Base-by-base conservation (phyloP, 108 stramenopile species). In the Fistulifera solaris region DNA sequence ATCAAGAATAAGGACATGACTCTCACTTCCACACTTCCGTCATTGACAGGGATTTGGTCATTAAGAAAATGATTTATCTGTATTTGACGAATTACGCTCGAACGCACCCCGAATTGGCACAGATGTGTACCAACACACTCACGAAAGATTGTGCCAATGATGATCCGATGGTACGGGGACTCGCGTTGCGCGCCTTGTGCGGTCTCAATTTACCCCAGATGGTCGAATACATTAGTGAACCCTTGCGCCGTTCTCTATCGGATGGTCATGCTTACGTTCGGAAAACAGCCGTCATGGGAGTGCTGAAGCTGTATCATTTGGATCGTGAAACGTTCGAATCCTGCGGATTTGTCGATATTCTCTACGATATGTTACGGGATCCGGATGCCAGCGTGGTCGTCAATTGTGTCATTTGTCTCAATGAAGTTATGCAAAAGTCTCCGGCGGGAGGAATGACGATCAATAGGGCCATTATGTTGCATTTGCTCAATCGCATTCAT, bases 31-130 rank as follows among this genome's bases (percentile, higher is more conserved):
- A 19, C 44, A 21, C 44, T 45, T 45, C 21, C 44, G 16, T 45
- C 11, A 11, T 45, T 11, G 44, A 8, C 44, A 45, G 91, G 14
- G 99, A 99, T 68, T 61, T 99, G 35, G 98, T 99, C 45, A 91
- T 99, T 51, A 99, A 99, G 69, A 99, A 99, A 71, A 99, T 99
- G 99, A 92, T 98, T 48, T 99, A 99, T 62, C 77, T 98, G 40
- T 99, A 96, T 63, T 73, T 99, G 27, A 89, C 83, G 67, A 97
- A 90, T 61, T 99, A 98, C 69, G 99, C 99, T 35, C 70, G 77
- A 39, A 72, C 86, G 27, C 93, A 98, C 60, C 96, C 97, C 24
- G 98, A 99, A 50, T 70, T 99, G 66, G 98, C 97, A 15, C 92
- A 96, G 62, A 98, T 99, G 95, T 96, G 95, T 64, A 96, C 96